Percentiles rank a stretch among this genome's conserved stretches.
These are phyloP conservation scores for Phialocephala sp. DNA, from an alignment of 2,329 filamentous ascomycete genomes.

Conservation along the genomic window DNA sequence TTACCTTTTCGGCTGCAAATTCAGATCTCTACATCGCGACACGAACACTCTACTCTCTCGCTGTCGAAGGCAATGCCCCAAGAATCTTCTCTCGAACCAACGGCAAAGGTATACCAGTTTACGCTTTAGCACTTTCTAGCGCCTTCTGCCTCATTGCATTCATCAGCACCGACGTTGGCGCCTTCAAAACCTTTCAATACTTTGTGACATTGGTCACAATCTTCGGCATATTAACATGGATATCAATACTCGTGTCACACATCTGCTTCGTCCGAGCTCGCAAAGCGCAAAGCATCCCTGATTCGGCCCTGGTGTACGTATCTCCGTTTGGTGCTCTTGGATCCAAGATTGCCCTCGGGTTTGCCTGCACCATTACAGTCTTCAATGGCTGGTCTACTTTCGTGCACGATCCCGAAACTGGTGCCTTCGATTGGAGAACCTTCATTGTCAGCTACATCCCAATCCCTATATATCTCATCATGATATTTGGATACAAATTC, in stretches of 20 bases:
- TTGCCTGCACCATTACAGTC: constrained; percentile 75
- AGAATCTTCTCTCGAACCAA: constrained; percentile 60
- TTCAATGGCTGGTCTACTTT: constrained; percentile 87
- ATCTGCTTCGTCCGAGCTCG: constrained; percentile 70
- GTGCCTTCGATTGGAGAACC: constrained; percentile 64
- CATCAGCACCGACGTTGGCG: constrained; percentile 63
- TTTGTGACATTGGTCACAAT: constrained; percentile 68
- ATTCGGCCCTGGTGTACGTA: constrained; percentile 65
- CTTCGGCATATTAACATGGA: constrained; percentile 43
- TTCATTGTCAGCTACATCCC: constrained; percentile 69
- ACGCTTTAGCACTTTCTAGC: constrained; percentile 51
- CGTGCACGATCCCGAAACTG: constrained; percentile 54
- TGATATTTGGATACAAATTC: constrained; percentile 63
- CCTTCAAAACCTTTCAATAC: constrained; percentile 71
- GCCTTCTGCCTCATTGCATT: constrained; percentile 70
- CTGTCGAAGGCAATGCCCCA: constrained; percentile 70
- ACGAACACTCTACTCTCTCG: constrained; percentile 74
- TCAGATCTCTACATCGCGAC: constrained; percentile 69
- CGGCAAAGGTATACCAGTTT: constrained; percentile 58
- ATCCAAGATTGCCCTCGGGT: constrained; percentile 69
- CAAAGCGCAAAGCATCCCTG: constrained; percentile 62
- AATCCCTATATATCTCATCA: constrained; percentile 65
- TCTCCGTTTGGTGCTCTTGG: constrained; percentile 77
- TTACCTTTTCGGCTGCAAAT: constrained; percentile 67
- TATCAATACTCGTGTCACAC: constrained; percentile 63